Conservation (phyloP, 75 land plant genomes). For the Selaginella moellendorffii region DNA sequence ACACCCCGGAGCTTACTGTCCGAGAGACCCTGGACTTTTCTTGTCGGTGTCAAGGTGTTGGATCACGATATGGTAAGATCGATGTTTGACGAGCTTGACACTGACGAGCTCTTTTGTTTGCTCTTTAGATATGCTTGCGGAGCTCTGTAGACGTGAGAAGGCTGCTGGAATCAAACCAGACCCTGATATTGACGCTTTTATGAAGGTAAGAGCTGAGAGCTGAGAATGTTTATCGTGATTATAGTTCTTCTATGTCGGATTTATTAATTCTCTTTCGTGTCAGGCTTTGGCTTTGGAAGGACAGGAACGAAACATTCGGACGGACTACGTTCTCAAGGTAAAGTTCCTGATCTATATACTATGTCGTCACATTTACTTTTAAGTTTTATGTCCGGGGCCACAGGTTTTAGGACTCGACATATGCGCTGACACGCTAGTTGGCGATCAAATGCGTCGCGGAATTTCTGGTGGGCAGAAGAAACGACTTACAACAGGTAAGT, state of each 20-base stretch:
- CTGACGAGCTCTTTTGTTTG: neutral
- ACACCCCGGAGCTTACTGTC: constrained; percentile 39
- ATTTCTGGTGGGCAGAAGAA: neutral
- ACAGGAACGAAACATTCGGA: neutral
- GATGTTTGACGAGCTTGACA: neutral
- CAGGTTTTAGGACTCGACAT: neutral
- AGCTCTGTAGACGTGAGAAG: neutral
- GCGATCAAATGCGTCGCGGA: neutral
- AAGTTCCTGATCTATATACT: too few species aligned
- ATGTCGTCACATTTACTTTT: neutral
- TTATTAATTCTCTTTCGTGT: neutral
- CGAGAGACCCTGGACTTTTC: constrained; percentile 52
- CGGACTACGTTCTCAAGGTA: constrained; percentile 10
- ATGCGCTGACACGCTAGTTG: constrained; percentile 1
- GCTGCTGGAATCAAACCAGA: constrained; percentile 10
- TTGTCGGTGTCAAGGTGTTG: constrained; percentile 47
- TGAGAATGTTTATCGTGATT: neutral
- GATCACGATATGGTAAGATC: constrained; percentile 30
- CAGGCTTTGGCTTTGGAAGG: constrained; percentile 2
- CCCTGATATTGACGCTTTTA: constrained; percentile 6
- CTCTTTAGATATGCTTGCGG: neutral
- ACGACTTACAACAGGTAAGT: neutral
- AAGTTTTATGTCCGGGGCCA: neutral
- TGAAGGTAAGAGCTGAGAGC: neutral
- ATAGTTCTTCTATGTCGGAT: neutral